Conservation (phyloP, 306 rosid species). For the Trichosanthes cucumerina region DNA sequence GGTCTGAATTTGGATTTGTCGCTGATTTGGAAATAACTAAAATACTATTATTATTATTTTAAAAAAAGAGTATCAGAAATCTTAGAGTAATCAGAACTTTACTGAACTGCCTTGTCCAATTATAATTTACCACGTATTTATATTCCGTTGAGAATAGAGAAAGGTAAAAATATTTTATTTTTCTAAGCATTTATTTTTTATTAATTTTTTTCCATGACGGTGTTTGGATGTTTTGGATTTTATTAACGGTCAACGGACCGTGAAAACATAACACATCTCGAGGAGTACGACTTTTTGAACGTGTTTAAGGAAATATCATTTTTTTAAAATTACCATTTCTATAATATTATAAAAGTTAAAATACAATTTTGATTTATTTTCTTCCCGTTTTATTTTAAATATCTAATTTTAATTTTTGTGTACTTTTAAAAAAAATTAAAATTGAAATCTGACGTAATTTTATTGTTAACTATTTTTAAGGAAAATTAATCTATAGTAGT, state of each 20-base stretch:
- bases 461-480: too few relatives aligned
- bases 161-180: not conserved
- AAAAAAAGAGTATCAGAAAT: not conserved
- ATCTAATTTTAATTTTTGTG: too few relatives aligned
- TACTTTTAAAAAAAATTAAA: too few relatives aligned
- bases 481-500: too few relatives aligned
- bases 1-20: not conserved
- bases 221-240: not conserved
- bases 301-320: not conserved
- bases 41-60: not conserved
- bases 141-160: slow-evolving; percentile 3
- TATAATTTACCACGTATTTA: not conserved
- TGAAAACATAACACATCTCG: not conserved
- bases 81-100: not conserved
- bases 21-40: not conserved
- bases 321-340: too few relatives aligned
- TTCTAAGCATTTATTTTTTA: not conserved
- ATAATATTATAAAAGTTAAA: too few relatives aligned
- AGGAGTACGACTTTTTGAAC: not conserved
- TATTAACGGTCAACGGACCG: not conserved
- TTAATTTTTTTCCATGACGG: not conserved
- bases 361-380: too few relatives aligned
- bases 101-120: not conserved
- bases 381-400: too few relatives aligned
- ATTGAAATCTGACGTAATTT: too few relatives aligned